phyloP scores from a whole-genome alignment of 116 monocot species.

The Iris pallida region DNA sequence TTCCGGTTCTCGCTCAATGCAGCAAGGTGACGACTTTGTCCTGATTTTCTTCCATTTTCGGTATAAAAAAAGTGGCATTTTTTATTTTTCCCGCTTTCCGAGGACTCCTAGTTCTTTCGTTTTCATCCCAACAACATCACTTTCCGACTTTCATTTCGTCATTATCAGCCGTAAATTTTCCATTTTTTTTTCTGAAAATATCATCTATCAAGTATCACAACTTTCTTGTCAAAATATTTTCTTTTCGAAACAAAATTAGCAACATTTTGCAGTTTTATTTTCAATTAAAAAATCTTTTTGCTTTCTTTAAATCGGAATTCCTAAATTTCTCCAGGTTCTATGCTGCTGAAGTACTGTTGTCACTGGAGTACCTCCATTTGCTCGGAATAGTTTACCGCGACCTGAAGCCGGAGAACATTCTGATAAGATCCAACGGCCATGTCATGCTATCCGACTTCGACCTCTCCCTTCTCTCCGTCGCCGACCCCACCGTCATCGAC shows the following conservation, averaged over 20 bases:
- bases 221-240: too few species aligned
- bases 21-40: constrained; percentile 35
- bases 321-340: constrained; percentile 73
- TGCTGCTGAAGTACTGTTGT: constrained; percentile 77
- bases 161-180: background rate
- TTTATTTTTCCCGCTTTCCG: background rate
- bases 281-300: background rate
- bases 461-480: constrained; percentile 60
- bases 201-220: too few species aligned
- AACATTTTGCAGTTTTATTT: too few species aligned
- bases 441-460: constrained; percentile 98
- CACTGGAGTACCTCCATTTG: constrained; percentile 90
- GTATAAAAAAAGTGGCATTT: background rate
- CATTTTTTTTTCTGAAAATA: too few species aligned
- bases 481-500: constrained; percentile 15
- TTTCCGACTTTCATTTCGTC: background rate
- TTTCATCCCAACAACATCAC: background rate
- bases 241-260: too few species aligned
- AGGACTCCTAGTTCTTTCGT: background rate
- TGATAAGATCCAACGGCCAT: constrained; percentile 87
- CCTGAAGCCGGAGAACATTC: constrained; percentile 89
- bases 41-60: background rate
- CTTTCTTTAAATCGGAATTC: too few species aligned
- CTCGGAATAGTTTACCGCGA: constrained; percentile 85
- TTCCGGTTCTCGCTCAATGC: constrained; percentile 54